phyloP scores from a whole-genome alignment of 352 stramenopile genomes.

The Phytophthora agathidicida region DNA sequence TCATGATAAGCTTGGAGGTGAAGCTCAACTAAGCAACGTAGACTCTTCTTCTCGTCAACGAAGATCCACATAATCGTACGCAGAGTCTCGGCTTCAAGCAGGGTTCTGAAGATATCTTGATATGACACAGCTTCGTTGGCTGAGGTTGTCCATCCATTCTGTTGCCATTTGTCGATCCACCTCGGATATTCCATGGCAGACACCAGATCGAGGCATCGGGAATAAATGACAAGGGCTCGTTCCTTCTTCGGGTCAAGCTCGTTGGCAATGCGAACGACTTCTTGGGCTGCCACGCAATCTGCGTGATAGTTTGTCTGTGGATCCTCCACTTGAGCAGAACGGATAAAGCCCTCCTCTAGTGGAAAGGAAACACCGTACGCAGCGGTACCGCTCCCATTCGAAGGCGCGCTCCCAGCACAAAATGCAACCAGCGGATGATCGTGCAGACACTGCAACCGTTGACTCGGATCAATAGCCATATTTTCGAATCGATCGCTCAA shows the following conservation, averaged over 20 bases:
- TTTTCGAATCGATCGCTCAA: no score
- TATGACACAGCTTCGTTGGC: neutral
- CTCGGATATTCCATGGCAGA: neutral
- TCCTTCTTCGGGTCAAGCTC: neutral
- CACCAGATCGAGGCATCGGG: slow-evolving; percentile 5
- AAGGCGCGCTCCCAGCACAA: neutral
- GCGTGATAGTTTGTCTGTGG: neutral
- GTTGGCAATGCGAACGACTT: neutral
- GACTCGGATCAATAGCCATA: neutral
- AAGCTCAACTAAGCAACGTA: neutral
- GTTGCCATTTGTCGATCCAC: slow-evolving; percentile 13
- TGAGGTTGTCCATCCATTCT: neutral
- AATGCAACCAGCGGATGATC: neutral
- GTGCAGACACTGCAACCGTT: neutral
- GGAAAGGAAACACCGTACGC: slow-evolving; percentile 10
- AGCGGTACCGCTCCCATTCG: neutral
- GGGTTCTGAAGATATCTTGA: neutral
- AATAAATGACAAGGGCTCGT: slow-evolving; percentile 5
- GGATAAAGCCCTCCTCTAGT: neutral
- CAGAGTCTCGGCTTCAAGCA: slow-evolving; percentile 1
- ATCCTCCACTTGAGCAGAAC: neutral
- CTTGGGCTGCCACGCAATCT: slow-evolving; percentile 2
- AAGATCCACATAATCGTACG: neutral
- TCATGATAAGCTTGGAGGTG: neutral
- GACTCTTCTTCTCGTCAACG: neutral